A percentile compares a stretch with the other conserved stretches of the same genome.
Evolutionary conservation across 2,329 filamentous ascomycete genomes (phyloP).

Genomic region (Hypoxylon sp.): DNA sequence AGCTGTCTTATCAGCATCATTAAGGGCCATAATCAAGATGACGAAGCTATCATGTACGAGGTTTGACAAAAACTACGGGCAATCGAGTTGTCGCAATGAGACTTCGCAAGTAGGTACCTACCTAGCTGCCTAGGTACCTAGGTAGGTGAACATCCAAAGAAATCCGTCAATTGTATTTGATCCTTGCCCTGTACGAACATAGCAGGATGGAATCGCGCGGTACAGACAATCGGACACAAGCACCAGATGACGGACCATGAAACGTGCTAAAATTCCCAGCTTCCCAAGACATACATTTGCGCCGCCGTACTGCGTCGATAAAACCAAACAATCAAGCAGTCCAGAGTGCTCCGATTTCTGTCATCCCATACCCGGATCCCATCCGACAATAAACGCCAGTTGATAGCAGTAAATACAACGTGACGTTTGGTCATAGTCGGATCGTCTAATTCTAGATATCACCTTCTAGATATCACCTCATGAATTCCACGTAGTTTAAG

Average conservation of each 20-base stretch:
- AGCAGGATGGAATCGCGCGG: too few relatives aligned
- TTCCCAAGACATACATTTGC: slow-evolving; percentile 32
- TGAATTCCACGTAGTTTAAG: too few relatives aligned
- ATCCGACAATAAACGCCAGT: slow-evolving; percentile 13
- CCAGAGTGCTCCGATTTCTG: slow-evolving; percentile 6
- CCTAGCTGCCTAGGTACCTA: neutral
- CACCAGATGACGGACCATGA: slow-evolving; percentile 15
- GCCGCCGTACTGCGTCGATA: slow-evolving; percentile 24
- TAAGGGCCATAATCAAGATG: too few relatives aligned
- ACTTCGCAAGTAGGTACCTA: too few relatives aligned
- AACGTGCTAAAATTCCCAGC: slow-evolving; percentile 34
- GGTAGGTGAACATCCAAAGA: too few relatives aligned
- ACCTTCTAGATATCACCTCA: too few relatives aligned
- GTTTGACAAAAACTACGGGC: too few relatives aligned
- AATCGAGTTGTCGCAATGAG: too few relatives aligned
- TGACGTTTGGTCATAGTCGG: slow-evolving; percentile 2
- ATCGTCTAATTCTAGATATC: slow-evolving; percentile 20
- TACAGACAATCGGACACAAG: neutral
- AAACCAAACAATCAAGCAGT: slow-evolving; percentile 9
- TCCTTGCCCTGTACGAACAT: too few relatives aligned
- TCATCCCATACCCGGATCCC: slow-evolving; percentile 1
- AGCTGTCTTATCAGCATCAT: too few relatives aligned
- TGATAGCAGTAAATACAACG: neutral
- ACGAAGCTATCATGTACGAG: too few relatives aligned
- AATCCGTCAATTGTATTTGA: too few relatives aligned